phyloP scores from a whole-genome alignment of 2,329 filamentous ascomycete genomes.

The Fusarium torreyae region DNA sequence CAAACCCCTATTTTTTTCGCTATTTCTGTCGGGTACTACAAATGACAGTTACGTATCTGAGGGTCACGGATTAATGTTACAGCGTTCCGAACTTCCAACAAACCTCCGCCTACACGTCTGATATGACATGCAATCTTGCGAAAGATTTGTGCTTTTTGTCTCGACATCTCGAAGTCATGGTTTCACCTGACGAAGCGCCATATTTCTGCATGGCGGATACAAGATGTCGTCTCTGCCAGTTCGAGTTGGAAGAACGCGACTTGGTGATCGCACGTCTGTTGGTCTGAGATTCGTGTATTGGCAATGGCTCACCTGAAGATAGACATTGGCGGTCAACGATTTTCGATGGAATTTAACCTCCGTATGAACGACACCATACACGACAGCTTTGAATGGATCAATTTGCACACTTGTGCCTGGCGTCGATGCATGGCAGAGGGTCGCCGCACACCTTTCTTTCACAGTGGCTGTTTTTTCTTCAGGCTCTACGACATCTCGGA shows the following conservation, averaged over 20 bases:
- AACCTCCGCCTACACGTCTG: too few relatives aligned
- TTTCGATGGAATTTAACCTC: slow-evolving; percentile 21
- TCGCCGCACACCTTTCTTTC: slow-evolving; percentile 28
- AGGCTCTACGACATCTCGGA: slow-evolving; percentile 24
- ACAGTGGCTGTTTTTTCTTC: slow-evolving; percentile 23
- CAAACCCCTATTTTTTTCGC: too few relatives aligned
- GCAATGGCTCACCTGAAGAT: slow-evolving; percentile 10
- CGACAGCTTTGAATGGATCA: slow-evolving; percentile 17
- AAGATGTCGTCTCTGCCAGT: slow-evolving; percentile 35
- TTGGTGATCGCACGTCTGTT: slow-evolving; percentile 29
- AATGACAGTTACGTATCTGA: too few relatives aligned
- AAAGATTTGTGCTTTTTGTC: too few relatives aligned
- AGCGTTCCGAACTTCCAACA: too few relatives aligned
- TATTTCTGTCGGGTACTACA: too few relatives aligned
- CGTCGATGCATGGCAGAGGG: slow-evolving; percentile 11
- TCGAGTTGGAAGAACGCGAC: slow-evolving; percentile 21
- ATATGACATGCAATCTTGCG: too few relatives aligned
- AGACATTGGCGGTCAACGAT: slow-evolving; percentile 22
- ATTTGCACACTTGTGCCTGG: slow-evolving; percentile 18
- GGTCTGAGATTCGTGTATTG: not conserved
- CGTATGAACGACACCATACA: slow-evolving; percentile 13
- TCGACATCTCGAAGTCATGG: too few relatives aligned
- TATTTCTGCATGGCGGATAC: slow-evolving; percentile 34
- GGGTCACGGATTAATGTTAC: too few relatives aligned
- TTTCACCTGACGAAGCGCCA: slow-evolving; percentile 18